These are phyloP conservation scores for Lepiota brunneoincarnata DNA, from an alignment of 768 basidiomycete genomes.

Conservation along the genomic window DNA sequence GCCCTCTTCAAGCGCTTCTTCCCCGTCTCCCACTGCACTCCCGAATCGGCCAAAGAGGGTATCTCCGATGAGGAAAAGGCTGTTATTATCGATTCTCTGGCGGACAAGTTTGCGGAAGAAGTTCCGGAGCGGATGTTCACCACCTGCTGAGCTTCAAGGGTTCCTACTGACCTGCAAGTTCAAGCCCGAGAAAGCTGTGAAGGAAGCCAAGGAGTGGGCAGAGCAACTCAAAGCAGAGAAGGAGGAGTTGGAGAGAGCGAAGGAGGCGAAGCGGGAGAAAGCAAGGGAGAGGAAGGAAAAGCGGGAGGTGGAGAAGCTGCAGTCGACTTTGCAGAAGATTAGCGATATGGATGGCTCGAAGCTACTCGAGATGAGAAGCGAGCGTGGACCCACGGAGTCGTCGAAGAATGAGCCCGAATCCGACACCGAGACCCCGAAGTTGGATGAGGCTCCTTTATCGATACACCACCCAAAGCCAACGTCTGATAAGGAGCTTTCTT, in stretches of 20 bases:
- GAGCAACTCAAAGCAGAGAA: conserved; percentile 30
- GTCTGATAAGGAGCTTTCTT: not conserved
- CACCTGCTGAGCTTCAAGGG: conserved; percentile 58
- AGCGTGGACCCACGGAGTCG: not conserved
- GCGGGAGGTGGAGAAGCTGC: conserved; percentile 21
- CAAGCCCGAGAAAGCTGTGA: conserved; percentile 31
- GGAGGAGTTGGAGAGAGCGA: conserved; percentile 28
- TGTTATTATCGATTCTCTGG: conserved; percentile 28
- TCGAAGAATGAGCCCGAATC: no score
- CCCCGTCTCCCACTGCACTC: conserved; percentile 26
- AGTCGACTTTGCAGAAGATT: conserved; percentile 23
- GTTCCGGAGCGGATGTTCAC: conserved; percentile 49
- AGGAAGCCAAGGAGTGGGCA: conserved; percentile 38
- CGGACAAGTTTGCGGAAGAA: conserved; percentile 34
- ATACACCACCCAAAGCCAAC: no score
- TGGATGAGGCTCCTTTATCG: no score
- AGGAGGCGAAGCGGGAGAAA: conserved; percentile 28
- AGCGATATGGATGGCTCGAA: conserved; percentile 14
- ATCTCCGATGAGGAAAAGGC: conserved; percentile 2
- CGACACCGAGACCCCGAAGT: no score
- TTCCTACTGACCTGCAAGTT: conserved; percentile 47
- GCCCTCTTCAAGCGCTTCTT: conserved; percentile 51
- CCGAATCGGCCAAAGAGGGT: conserved; percentile 9
- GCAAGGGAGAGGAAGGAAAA: conserved; percentile 22
- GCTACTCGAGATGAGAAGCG: not conserved